phyloP scores from a whole-genome alignment of 2,329 filamentous ascomycete species.

The Colletotrichum sp. region DNA sequence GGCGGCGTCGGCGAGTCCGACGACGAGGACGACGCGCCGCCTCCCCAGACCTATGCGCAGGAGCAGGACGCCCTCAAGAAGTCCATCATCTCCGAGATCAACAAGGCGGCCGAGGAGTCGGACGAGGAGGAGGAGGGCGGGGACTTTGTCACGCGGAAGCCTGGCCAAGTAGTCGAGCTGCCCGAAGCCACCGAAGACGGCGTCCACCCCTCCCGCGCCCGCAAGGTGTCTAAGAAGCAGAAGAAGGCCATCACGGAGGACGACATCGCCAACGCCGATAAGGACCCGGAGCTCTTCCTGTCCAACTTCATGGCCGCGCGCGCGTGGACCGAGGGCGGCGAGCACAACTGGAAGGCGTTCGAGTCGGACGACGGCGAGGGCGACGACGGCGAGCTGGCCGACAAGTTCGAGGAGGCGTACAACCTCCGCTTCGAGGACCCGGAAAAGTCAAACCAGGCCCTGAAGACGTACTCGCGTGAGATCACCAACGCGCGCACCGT shows the following conservation, averaged over 20 bases:
- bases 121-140: slow-evolving; percentile 62
- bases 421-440: slow-evolving; percentile 97
- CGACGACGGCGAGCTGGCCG: slow-evolving; percentile 66
- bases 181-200: slow-evolving; percentile 38
- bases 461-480: slow-evolving; percentile 90
- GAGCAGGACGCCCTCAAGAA: slow-evolving; percentile 87
- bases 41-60: slow-evolving; percentile 78
- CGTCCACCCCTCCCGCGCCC: slow-evolving; percentile 61
- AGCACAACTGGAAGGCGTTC: slow-evolving; percentile 77
- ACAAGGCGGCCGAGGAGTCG: slow-evolving; percentile 62
- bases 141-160: slow-evolving; percentile 79
- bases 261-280: slow-evolving; percentile 79
- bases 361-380: slow-evolving; percentile 93
- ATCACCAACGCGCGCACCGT: slow-evolving; percentile 82
- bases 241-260: slow-evolving; percentile 49
- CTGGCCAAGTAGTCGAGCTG: slow-evolving; percentile 41
- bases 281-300: slow-evolving; percentile 90
- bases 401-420: slow-evolving; percentile 86
- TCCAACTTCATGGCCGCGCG: slow-evolving; percentile 93
- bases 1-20: slow-evolving; percentile 68
- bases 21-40: slow-evolving; percentile 56
- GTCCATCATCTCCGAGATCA: slow-evolving; percentile 80
- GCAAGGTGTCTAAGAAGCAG: slow-evolving; percentile 50
- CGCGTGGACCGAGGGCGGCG: slow-evolving; percentile 78
- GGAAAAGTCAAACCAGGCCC: slow-evolving; percentile 81